Base-by-base conservation (phyloP, 2,329 filamentous ascomycete genomes). In the Cercospora zeina region DNA sequence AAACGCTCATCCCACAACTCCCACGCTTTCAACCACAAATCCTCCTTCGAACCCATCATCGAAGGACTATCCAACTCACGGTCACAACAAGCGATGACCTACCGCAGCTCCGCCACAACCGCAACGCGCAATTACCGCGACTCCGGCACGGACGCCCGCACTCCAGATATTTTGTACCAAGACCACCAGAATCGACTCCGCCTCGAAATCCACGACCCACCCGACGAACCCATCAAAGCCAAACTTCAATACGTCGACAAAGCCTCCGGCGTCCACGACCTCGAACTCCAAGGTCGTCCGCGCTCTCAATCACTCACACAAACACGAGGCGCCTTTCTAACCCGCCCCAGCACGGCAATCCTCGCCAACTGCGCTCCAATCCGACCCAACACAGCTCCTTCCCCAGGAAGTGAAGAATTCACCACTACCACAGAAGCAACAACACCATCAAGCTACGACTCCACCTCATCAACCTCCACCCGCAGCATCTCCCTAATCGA, bases 101-200 rank as follows among this genome's bases (percentile, higher is more conserved):
- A 55, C 14, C 39, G 59, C 14, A 61, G 51, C 24, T 61, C 59
- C 5, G 54, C 54, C 19, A 56, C 54, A 0, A 56, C 54, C n/a
- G 54, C 54, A n/a, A 39, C 24, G 5, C 33, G 54, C 21, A 51
- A 61, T 10, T 49, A 61, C 2, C 51, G 42, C 16, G 39, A 54
- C 31, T 49, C 30, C 4, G 54, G 39, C 21, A 55, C 51, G 14
- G 54, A 61, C 8, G 54, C 58, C 9, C 51, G 53, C 11, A 45
- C 50, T 10, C 61, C 61, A 13, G 61, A 63, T 14, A 63, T 63
- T 21, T 30, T 63, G 4, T 63, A 60, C 30, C 61, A 63, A 45
- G 61, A 63, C 19, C 61, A 45, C 21, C 58, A 60, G 7, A 63
- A 63, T 34, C 39, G 60, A 47, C 47, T 63, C 24, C 61, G 57